Evolutionary conservation across 768 basidiomycete genomes (phyloP).

Genomic region (Suillus bovinus): DNA sequence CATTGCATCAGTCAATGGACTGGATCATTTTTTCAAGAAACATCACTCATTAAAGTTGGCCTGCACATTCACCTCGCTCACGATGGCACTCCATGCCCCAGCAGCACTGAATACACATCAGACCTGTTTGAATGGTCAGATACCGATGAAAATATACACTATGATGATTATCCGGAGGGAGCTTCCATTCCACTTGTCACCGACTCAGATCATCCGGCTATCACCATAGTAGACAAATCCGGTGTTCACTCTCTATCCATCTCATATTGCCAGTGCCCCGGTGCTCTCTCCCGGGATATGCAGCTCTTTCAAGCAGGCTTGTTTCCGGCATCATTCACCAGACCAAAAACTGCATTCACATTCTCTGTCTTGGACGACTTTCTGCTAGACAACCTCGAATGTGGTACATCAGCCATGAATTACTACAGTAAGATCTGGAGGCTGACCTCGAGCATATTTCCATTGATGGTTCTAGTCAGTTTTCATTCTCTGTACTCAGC

Average conservation of each 20-base stretch:
- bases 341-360: conserved; percentile 1
- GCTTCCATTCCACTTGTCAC: background rate
- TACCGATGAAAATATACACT: background rate
- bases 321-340: background rate
- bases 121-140: conserved; percentile 1
- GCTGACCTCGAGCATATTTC: background rate
- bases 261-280: background rate
- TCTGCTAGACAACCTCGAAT: background rate
- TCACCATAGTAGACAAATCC: background rate
- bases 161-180: background rate
- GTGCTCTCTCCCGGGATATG: background rate
- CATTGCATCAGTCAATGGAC: background rate
- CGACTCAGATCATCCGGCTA: background rate
- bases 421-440: background rate
- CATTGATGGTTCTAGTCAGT: background rate
- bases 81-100: background rate
- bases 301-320: background rate
- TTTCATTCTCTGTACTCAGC: background rate
- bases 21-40: background rate
- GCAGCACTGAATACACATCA: background rate
- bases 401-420: background rate
- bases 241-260: background rate
- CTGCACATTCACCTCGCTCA: background rate
- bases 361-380: background rate
- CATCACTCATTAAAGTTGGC: background rate